phyloP scores from a whole-genome alignment of 2,329 filamentous ascomycete genomes.

The Colletotrichum magnum region DNA sequence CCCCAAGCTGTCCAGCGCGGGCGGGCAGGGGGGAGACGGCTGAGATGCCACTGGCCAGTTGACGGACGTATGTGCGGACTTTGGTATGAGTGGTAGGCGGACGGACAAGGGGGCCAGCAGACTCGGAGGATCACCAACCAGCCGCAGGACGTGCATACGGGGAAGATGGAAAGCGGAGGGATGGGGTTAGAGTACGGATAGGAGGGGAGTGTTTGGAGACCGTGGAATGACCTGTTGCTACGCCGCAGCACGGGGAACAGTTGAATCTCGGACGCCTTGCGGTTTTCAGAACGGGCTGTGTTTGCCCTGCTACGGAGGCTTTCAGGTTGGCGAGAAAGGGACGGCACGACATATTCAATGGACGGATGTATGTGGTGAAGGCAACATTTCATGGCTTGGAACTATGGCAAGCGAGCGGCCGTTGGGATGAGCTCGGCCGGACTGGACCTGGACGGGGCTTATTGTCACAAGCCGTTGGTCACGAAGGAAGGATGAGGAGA shows the following conservation, averaged over 20 bases:
- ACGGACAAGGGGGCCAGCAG: not conserved
- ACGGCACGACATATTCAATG: not conserved
- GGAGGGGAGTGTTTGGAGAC: not conserved
- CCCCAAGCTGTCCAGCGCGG: constrained; percentile 10
- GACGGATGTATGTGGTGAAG: not conserved
- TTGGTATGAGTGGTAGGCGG: not conserved
- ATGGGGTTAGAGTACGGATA: too few species aligned
- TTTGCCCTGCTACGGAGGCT: constrained; percentile 1
- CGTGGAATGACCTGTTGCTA: constrained; percentile 2
- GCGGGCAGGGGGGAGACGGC: constrained; percentile 8
- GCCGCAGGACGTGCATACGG: constrained; percentile 24
- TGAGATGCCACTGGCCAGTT: constrained; percentile 6
- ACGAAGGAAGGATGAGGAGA: not conserved
- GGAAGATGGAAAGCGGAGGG: constrained; percentile 1
- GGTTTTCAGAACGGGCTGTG: constrained; percentile 3
- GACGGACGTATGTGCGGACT: constrained; percentile 1
- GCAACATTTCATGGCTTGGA: constrained; percentile 6
- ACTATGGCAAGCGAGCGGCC: constrained; percentile 13
- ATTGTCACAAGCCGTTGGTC: constrained; percentile 2
- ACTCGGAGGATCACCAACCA: constrained; percentile 16
- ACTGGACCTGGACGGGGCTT: not conserved
- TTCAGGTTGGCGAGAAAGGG: not conserved
- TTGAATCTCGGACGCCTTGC: constrained; percentile 26
- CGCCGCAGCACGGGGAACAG: constrained; percentile 32
- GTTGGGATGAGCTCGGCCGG: constrained; percentile 7